Evolutionary conservation across 2,329 filamentous ascomycete genomes (phyloP).

Genomic region (Colletotrichum orbiculare): DNA sequence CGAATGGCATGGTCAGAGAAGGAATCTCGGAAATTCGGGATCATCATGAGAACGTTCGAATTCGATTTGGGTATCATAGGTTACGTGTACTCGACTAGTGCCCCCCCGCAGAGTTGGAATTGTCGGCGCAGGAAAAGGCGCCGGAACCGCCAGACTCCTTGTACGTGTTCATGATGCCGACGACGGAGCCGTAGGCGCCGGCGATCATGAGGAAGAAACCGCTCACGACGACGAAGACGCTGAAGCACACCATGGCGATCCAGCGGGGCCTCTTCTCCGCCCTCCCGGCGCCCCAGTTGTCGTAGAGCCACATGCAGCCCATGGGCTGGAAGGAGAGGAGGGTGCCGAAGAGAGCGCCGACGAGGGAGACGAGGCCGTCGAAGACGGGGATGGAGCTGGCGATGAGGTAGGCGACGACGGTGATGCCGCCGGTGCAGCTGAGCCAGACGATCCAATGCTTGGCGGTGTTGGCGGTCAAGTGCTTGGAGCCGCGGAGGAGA

Average conservation of each 20-base stretch:
- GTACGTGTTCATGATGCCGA: conserved; percentile 52
- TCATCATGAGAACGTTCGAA: background rate
- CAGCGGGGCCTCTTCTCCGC: conserved; percentile 23
- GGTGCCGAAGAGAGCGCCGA: conserved; percentile 43
- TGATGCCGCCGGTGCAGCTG: conserved; percentile 41
- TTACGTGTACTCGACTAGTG: background rate
- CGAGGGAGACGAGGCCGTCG: conserved; percentile 41
- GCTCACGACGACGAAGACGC: conserved; percentile 44
- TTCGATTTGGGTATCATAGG: conserved; percentile 1
- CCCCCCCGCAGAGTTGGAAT: conserved; percentile 46
- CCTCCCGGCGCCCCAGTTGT: conserved; percentile 49
- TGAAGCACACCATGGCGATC: conserved; percentile 42
- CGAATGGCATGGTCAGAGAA: too few species aligned
- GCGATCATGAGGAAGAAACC: conserved; percentile 56
- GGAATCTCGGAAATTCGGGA: background rate
- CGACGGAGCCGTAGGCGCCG: conserved; percentile 57
- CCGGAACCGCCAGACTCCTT: conserved; percentile 46
- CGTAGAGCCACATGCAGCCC: conserved; percentile 56
- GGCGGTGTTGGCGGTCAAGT: conserved; percentile 43
- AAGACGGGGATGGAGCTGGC: conserved; percentile 45
- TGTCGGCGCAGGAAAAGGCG: conserved; percentile 57
- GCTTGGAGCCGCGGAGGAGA: conserved; percentile 43
- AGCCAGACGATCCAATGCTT: conserved; percentile 47
- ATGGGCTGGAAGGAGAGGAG: conserved; percentile 42
- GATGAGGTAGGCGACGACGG: conserved; percentile 44